phyloP scores from a whole-genome alignment of 139 green algal genomes.

The Chlamydomonas applanata region DNA sequence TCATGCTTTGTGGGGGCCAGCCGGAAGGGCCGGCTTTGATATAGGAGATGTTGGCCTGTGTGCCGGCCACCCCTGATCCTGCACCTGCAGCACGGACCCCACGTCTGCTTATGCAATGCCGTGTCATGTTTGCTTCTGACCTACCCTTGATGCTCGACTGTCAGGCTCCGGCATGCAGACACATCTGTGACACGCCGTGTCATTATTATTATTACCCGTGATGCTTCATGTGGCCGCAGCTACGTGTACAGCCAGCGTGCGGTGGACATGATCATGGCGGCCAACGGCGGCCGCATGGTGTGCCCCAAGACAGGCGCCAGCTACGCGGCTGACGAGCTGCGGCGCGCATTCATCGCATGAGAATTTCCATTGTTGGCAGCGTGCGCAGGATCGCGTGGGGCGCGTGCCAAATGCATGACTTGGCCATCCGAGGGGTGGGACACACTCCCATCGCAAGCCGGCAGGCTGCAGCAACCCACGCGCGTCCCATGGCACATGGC shows the following conservation, averaged over 20 bases:
- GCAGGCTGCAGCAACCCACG: no score
- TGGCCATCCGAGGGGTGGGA: no score
- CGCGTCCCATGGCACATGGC: no score
- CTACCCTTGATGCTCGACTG: not conserved
- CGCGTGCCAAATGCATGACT: no score
- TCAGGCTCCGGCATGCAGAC: no score
- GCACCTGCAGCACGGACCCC: not conserved
- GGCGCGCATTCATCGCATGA: conserved; percentile 61
- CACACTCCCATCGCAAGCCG: no score
- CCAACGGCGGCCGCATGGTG: conserved; percentile 43
- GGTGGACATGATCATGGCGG: conserved; percentile 41
- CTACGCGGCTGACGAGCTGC: conserved; percentile 51
- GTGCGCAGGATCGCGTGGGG: no score
- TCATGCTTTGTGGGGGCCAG: not conserved
- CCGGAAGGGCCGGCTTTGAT: not conserved
- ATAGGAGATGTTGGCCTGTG: not conserved
- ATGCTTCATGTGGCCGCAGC: not conserved
- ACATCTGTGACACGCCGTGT: no score
- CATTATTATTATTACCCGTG: not conserved
- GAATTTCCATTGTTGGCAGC: no score
- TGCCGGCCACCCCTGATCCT: not conserved
- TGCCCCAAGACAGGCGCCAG: conserved; percentile 63
- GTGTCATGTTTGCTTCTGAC: no score
- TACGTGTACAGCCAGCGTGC: conserved; percentile 78
- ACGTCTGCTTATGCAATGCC: not conserved